Conservation (phyloP, 148 eudicot species). For the Amaranthus hypochondriacus region DNA sequence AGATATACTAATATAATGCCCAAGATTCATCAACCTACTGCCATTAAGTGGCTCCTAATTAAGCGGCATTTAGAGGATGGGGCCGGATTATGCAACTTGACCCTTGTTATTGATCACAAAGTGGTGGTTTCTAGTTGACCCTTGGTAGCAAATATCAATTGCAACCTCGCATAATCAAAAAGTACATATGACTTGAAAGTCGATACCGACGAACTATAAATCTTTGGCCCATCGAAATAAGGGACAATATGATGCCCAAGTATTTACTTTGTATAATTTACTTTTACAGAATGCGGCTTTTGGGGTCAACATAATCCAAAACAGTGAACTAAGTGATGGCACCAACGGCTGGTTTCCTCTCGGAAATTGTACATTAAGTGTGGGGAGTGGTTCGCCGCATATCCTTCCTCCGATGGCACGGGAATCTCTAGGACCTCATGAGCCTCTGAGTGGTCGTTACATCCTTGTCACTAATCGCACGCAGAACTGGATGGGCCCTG, state of each 20-base stretch:
- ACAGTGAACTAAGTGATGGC: conserved; percentile 67
- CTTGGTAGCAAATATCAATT: no score
- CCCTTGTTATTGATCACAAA: no score
- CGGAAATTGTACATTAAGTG: conserved; percentile 70
- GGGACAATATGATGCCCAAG: neutral
- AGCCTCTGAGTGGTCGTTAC: conserved; percentile 66
- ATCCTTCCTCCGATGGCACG: conserved; percentile 83
- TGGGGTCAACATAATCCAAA: conserved; percentile 73
- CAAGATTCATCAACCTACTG: no score
- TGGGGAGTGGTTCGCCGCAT: conserved; percentile 67
- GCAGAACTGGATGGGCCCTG: conserved; percentile 98
- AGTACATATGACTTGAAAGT: no score
- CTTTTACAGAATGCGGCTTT: conserved; percentile 44
- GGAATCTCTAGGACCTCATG: conserved; percentile 56
- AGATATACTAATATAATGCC: neutral
- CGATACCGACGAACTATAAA: neutral
- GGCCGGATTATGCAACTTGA: no score
- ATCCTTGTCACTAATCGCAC: conserved; percentile 74
- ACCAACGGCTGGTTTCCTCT: conserved; percentile 83
- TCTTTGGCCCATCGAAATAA: neutral
- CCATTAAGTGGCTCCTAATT: no score
- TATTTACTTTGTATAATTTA: neutral
- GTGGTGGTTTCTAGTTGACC: no score
- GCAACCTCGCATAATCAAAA: no score
- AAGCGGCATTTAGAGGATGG: no score